Conservation (phyloP, 805 yeast genomes). For the Lachancea dasiensis region DNA sequence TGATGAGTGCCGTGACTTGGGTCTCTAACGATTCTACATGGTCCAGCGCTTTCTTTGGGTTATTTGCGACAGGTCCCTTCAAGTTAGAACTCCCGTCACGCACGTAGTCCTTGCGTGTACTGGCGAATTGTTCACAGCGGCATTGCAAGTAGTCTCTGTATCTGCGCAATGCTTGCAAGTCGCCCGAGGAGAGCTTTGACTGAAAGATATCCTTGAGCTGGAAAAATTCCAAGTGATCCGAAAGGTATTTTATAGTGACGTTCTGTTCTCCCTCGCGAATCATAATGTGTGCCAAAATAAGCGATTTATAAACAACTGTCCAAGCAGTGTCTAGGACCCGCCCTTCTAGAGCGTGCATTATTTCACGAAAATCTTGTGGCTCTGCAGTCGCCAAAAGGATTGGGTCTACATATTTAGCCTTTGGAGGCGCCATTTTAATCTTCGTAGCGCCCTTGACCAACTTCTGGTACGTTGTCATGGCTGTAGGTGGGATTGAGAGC, state of each 20-base stretch:
- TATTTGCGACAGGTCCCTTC: constrained; percentile 57
- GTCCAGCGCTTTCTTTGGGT: constrained; percentile 71
- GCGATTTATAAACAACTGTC: constrained; percentile 83
- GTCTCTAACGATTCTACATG: constrained; percentile 77
- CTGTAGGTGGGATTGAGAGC: too few relatives aligned
- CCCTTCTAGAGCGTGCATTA: constrained; percentile 55
- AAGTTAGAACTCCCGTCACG: constrained; percentile 54
- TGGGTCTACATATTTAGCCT: constrained; percentile 92
- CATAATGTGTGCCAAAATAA: constrained; percentile 83
- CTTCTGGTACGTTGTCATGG: constrained; percentile 64
- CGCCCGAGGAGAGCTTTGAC: constrained; percentile 37
- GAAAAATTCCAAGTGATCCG: constrained; percentile 46
- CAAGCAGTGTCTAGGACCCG: constrained; percentile 78
- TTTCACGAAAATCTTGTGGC: constrained; percentile 49
- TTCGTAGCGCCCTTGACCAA: constrained; percentile 75
- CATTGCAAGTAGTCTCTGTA: constrained; percentile 67
- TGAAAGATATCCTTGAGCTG: constrained; percentile 35
- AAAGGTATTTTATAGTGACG: constrained; percentile 58
- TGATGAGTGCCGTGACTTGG: constrained; percentile 70
- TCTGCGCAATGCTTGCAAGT: constrained; percentile 50
- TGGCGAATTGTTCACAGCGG: constrained; percentile 64
- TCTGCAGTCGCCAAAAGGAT: constrained; percentile 49
- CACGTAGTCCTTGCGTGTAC: constrained; percentile 67
- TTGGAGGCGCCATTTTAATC: constrained; percentile 92
- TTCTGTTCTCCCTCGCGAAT: constrained; percentile 84